Evolutionary conservation across 768 basidiomycete species (phyloP), one percentile per base, ranked within the genome.

Genomic region (Termitomyces sp.): DNA sequence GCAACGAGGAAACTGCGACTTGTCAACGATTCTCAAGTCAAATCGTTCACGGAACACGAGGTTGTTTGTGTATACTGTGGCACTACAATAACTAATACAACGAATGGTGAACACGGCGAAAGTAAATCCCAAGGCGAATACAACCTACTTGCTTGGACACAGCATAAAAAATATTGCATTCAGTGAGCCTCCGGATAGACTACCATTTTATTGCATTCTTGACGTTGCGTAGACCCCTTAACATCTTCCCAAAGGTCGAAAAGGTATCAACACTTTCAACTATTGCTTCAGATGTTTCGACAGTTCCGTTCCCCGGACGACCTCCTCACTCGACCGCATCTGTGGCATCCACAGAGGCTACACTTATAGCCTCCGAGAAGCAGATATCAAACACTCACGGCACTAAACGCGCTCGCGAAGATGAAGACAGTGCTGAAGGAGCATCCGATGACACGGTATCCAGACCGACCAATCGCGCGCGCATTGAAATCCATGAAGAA

Each of bases 11-110:
- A 82, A 69, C 69, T 88, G 36, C 70, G 72, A 54, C 69, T 90
- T 58, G 75, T 87, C 33, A 89, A 87, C 60, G 88, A 90, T 67
- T 64, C 80, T 26, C 83, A 84, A 62, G 86, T 77, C 44, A 81
- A 78, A 68, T 64, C 67, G 0, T 85, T 81, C 64, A 72, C 78
- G 7, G 55, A 74, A 0, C 67, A 67, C 36, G 69, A 68, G 56
- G 79, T 88, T 22, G 73, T 76, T 20, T 90, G 88, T 68, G 68
- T 68, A 16, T 65, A 71, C 9, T 90, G 88, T 68, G 73, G 74
- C 34, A 60, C 54, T n/a, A 70, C 64, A 42, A 72, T 89, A 51
- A 60, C 58, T 12, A 4, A n/a, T 20, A 41, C 8, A 41, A 67
- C 85, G 26, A 41, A 28, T 28, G 36, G 34, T 36, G 34, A 22